Evolutionary conservation across 1,284 basidiomycete genomes (phyloP).

Genomic region (Marasmius oreades): DNA sequence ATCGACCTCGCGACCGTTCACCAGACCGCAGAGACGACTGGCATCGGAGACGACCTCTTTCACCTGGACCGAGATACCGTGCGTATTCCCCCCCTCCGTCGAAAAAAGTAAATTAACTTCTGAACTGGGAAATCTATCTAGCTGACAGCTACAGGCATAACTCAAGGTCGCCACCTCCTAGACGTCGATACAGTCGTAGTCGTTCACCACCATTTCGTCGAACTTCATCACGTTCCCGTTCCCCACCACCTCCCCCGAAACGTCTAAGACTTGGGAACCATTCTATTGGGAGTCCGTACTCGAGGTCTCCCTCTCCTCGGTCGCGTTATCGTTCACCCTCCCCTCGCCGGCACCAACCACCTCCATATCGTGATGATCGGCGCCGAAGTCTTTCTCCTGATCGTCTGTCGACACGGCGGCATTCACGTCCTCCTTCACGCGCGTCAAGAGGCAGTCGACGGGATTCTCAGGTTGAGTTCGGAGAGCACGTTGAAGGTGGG

Average conservation of each 20-base stretch:
- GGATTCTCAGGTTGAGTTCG: background rate
- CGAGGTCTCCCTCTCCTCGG: background rate
- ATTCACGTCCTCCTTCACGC: background rate
- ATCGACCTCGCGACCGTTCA: background rate
- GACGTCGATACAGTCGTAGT: background rate
- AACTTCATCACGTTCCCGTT: background rate
- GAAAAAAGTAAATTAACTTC: background rate
- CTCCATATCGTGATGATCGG: background rate
- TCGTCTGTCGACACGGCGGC: background rate
- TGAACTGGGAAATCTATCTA: too few relatives aligned
- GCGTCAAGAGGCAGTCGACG: background rate
- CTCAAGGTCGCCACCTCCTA: conserved; percentile 1
- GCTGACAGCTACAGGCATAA: background rate
- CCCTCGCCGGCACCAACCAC: background rate
- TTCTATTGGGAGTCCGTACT: background rate
- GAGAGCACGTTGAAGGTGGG: background rate
- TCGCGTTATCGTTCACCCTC: conserved; percentile 1
- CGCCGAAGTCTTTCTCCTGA: background rate
- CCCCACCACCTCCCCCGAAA: background rate
- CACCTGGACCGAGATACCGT: background rate
- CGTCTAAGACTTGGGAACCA: background rate
- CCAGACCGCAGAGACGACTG: background rate
- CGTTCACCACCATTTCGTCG: background rate
- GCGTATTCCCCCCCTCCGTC: background rate
- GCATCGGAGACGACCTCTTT: background rate